These are phyloP conservation scores for Pterula multifida DNA, from an alignment of 1,284 basidiomycete species.

Conservation along the genomic window DNA sequence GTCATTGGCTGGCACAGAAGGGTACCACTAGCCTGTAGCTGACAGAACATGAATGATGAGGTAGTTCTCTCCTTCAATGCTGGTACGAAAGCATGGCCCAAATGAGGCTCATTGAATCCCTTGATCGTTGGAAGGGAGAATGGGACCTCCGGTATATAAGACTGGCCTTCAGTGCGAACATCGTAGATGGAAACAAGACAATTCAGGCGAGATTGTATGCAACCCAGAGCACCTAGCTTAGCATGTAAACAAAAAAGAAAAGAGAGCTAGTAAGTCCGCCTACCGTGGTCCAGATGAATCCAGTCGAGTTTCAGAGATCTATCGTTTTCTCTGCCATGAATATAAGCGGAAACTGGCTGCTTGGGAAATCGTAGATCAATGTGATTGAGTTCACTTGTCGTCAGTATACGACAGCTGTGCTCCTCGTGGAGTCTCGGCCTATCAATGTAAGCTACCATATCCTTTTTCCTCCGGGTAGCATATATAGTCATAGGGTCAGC, in stretches of 20 bases:
- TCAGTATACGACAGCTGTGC: conserved; percentile 35
- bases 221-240: conserved; percentile 27
- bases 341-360: conserved; percentile 46
- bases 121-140: conserved; percentile 32
- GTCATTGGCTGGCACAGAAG: neutral
- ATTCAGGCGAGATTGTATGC: conserved; percentile 47
- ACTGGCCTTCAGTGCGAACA: conserved; percentile 26
- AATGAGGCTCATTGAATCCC: conserved; percentile 18
- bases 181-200: conserved; percentile 51
- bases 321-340: conserved; percentile 50
- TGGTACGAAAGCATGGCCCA: conserved; percentile 33
- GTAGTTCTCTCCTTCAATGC: conserved; percentile 18
- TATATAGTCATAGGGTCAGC: neutral
- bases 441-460: conserved; percentile 28
- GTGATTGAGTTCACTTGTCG: conserved; percentile 55
- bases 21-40: neutral
- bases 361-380: conserved; percentile 44
- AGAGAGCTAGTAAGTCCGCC: conserved; percentile 8
- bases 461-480: neutral
- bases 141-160: conserved; percentile 28
- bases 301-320: conserved; percentile 36
- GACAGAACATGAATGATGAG: conserved; percentile 9
- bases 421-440: conserved; percentile 31
- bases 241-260: conserved; percentile 2
- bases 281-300: conserved; percentile 25